Percentiles rank a stretch among this genome's conserved stretches.
phyloP scores from a whole-genome alignment of 78 protist genomes.

The Tieghemostelium lacteum region DNA sequence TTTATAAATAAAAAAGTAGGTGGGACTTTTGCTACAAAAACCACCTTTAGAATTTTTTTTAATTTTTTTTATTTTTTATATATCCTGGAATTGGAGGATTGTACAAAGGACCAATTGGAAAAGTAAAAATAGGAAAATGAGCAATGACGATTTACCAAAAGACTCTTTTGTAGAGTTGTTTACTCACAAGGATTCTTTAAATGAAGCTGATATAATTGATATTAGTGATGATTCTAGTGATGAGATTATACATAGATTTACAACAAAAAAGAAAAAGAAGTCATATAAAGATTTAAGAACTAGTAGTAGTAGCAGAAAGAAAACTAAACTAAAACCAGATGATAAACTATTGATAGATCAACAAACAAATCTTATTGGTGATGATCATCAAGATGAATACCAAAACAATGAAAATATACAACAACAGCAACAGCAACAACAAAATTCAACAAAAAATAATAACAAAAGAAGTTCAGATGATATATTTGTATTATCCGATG shows the following conservation, averaged over 20 bases:
- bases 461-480: background rate
- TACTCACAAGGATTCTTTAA: constrained; percentile 2
- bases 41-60: background rate
- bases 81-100: background rate
- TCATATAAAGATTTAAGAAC: no score
- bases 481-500: background rate
- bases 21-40: no score
- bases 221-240: background rate
- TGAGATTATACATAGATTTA: background rate
- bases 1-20: no score
- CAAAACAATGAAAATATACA: background rate
- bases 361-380: no score
- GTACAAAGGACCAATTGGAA: no score
- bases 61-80: background rate
- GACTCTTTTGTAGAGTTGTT: constrained; percentile 4
- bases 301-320: no score
- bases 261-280: no score
- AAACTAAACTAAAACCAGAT: background rate
- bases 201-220: background rate
- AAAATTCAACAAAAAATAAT: background rate
- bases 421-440: background rate
- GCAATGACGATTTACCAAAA: no score
- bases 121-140: no score
- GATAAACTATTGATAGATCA: background rate
- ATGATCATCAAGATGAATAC: background rate